phyloP scores from a whole-genome alignment of 139 green algal genomes.

The Chlorella sp. region DNA sequence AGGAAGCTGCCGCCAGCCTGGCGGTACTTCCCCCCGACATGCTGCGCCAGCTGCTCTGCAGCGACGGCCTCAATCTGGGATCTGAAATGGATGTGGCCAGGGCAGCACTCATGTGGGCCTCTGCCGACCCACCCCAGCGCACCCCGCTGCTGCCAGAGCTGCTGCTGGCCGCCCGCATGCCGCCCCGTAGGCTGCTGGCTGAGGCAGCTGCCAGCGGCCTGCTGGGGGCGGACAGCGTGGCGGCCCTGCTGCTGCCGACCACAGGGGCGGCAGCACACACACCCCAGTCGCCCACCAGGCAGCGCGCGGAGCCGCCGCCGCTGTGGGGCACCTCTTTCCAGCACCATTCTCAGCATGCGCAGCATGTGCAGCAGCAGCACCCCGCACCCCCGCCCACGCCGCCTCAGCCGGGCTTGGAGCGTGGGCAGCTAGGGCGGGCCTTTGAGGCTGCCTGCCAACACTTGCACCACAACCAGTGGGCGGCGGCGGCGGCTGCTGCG shows the following conservation, averaged over 20 bases:
- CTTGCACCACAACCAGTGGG: slow-evolving; percentile 1
- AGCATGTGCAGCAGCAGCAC: not conserved
- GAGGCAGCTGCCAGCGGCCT: slow-evolving; percentile 14
- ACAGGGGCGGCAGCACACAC: not conserved
- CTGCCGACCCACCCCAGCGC: not conserved
- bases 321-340: not conserved
- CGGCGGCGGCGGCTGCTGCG: not conserved
- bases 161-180: slow-evolving; percentile 27
- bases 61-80: slow-evolving; percentile 20
- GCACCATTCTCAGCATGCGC: not conserved
- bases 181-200: not conserved
- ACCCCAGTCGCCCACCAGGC: not conserved
- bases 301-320: not conserved
- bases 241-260: not conserved
- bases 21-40: slow-evolving; percentile 27
- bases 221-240: not conserved
- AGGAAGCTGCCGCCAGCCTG: slow-evolving; percentile 19
- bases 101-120: slow-evolving; percentile 26
- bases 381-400: not conserved
- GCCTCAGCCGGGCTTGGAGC: not conserved
- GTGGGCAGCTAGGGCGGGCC: not conserved
- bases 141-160: not conserved
- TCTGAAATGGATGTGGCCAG: slow-evolving; percentile 35
- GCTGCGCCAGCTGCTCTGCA: slow-evolving; percentile 26
- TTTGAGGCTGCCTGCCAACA: slow-evolving; percentile 23